A percentile compares a stretch with the other conserved stretches of the same genome.
phyloP scores from a whole-genome alignment of 768 basidiomycete genomes.

The Lentinula lateritia region DNA sequence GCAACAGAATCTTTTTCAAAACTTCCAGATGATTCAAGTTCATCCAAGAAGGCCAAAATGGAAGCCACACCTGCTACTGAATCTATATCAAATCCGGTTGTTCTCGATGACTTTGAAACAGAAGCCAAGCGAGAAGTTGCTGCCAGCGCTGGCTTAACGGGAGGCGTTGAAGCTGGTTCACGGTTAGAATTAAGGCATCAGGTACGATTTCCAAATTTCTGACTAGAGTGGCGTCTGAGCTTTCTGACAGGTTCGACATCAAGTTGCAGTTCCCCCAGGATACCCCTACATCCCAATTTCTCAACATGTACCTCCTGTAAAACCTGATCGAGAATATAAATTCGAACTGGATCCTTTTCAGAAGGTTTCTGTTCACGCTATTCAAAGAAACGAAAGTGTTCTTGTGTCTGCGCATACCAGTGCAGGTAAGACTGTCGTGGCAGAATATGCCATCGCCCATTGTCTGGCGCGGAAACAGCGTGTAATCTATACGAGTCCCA shows the following conservation, averaged over 20 bases:
- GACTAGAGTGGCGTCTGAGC: neutral
- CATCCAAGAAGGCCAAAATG: conserved; percentile 36
- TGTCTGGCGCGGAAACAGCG: conserved; percentile 90
- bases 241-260: conserved; percentile 73
- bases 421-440: conserved; percentile 98
- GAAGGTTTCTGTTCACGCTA: conserved; percentile 88
- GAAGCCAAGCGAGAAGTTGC: conserved; percentile 91
- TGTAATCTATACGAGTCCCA: conserved; percentile 98
- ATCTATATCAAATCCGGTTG: conserved; percentile 53
- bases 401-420: conserved; percentile 98
- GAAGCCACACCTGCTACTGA: neutral
- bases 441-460: conserved; percentile 98
- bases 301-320: conserved; percentile 84
- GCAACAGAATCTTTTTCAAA: conserved; percentile 25
- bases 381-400: conserved; percentile 96
- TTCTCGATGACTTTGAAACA: conserved; percentile 92
- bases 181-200: conserved; percentile 79
- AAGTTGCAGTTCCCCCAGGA: conserved; percentile 92
- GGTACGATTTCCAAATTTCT: conserved; percentile 30
- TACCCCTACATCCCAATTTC: conserved; percentile 90
- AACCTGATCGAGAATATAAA: conserved; percentile 90
- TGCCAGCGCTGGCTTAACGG: conserved; percentile 82
- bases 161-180: conserved; percentile 59
- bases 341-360: conserved; percentile 98
- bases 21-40: conserved; percentile 31